phyloP scores from a whole-genome alignment of 805 yeast genomes.

The Hanseniaspora nectarophila region DNA sequence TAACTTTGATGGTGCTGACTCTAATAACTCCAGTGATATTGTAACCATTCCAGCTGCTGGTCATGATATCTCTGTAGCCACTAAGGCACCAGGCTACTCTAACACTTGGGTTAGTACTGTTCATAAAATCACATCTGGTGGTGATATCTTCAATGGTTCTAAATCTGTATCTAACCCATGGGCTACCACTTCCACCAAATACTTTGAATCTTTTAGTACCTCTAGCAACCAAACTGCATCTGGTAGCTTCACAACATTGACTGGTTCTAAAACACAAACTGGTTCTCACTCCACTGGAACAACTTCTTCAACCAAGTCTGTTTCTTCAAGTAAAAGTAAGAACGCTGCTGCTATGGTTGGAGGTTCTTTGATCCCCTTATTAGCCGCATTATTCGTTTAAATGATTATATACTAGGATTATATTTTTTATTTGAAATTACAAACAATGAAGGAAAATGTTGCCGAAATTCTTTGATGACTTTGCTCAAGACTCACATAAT shows the following conservation, averaged over 20 bases:
- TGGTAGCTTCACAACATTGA: neutral
- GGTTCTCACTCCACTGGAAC: no score
- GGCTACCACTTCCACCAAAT: neutral
- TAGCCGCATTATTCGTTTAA: no score
- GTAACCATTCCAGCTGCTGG: slow-evolving; percentile 17
- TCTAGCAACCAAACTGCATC: no score
- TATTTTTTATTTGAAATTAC: no score
- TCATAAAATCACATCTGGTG: slow-evolving; percentile 21
- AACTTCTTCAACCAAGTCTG: no score
- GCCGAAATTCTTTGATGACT: no score
- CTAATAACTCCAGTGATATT: slow-evolving; percentile 11
- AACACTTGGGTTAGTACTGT: slow-evolving; percentile 29
- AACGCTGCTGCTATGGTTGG: no score
- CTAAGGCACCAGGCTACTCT: slow-evolving; percentile 37
- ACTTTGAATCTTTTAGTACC: neutral
- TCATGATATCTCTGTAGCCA: slow-evolving; percentile 36
- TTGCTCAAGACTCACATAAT: no score
- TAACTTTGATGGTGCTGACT: slow-evolving; percentile 41
- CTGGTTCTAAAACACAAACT: neutral
- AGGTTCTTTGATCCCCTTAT: no score
- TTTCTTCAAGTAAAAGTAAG: no score
- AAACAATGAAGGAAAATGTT: no score
- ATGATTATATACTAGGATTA: no score
- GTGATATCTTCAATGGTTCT: slow-evolving; percentile 22
- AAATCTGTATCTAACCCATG: neutral